A percentile compares a stretch with the other conserved stretches of the same genome.
Evolutionary conservation across 1,139 yeast species (phyloP).

Genomic region (Pichia sp.): DNA sequence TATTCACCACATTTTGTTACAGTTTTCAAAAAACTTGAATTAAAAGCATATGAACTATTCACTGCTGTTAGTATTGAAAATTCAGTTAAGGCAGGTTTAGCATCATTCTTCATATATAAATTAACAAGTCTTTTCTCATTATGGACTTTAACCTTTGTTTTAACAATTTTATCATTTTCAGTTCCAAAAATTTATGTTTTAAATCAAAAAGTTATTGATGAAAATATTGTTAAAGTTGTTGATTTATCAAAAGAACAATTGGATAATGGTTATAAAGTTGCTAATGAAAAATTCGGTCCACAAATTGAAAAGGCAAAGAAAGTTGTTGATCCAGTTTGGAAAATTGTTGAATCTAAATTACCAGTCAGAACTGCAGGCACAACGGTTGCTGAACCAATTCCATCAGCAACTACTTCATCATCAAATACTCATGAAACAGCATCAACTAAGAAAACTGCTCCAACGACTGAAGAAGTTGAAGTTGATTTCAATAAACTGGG

Average conservation of each 20-base stretch:
- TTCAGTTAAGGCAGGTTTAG: slow-evolving; percentile 69
- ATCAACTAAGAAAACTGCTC: slow-evolving; percentile 4
- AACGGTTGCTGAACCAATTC: slow-evolving; percentile 39
- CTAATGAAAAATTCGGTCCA: slow-evolving; percentile 48
- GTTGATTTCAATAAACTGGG: slow-evolving; percentile 18
- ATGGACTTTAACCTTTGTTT: slow-evolving; percentile 54
- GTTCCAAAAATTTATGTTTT: slow-evolving; percentile 68
- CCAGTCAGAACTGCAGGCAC: slow-evolving; percentile 71
- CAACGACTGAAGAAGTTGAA: slow-evolving; percentile 10
- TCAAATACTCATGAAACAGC: slow-evolving; percentile 10
- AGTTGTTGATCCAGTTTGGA: slow-evolving; percentile 60
- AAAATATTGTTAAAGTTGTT: slow-evolving; percentile 53
- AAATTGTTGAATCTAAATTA: slow-evolving; percentile 50
- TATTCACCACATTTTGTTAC: slow-evolving; percentile 41
- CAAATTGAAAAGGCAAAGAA: slow-evolving; percentile 40
- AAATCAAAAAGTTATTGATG: slow-evolving; percentile 78
- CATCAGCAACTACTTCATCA: slow-evolving; percentile 21
- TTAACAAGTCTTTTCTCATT: slow-evolving; percentile 73
- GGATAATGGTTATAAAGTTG: slow-evolving; percentile 43
- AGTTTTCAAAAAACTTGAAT: slow-evolving; percentile 39
- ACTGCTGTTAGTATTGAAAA: slow-evolving; percentile 62
- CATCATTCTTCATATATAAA: slow-evolving; percentile 58
- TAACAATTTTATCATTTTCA: slow-evolving; percentile 62
- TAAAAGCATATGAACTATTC: slow-evolving; percentile 49
- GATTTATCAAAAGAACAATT: slow-evolving; percentile 52